Evolutionary conservation across 768 basidiomycete species (phyloP), one percentile per base, ranked within the genome.

Genomic region (Chalciporus piperatus): DNA sequence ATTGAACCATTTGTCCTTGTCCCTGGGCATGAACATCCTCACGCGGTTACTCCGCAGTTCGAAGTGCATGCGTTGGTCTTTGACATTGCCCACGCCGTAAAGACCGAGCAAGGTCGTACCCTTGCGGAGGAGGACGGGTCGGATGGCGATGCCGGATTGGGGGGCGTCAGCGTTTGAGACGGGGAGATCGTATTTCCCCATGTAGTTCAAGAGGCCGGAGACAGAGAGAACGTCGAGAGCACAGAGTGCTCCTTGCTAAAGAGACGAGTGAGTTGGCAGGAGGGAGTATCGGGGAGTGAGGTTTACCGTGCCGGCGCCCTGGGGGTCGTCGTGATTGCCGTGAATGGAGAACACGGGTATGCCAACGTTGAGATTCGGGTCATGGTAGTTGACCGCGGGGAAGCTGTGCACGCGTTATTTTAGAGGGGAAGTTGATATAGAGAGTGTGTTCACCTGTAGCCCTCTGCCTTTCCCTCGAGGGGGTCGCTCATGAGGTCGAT

Each of bases 311-410:
- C 95, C 94, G 19, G 93, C 87, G 17, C 97, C 97, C 72, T 98
- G 97, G 30, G 97, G 97, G 62, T 99, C 97, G 63, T 99, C 97
- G 69, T 99, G 97, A 64, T 99, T 99, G 39, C 97, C 97, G 63
- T 99, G 97, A 46, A 99, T 98, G 0, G 96, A 98, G 71, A 99
- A 99, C 25, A 98, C 89, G 3, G 97, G 97, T n/a, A 97, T 92
- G 4, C 83, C 84, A 45, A 99, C 79, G 66, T 99, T 99, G 50
- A 98, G 76, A 66, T 99, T 98, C 2, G 87, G 83, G 61, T 99
- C 96, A 69, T 99, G 94, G 63, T 98, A 98, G 68, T 99, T 98
- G 57, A 99, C 74, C 1, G 93, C 92, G 12, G 97, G 97, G 64
- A 98, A 99, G 14, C 94, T 98, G 59, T 6, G 20, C 27, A 19